Conservation (phyloP, 257 asterid species). For the Primulina huaijiensis region DNA sequence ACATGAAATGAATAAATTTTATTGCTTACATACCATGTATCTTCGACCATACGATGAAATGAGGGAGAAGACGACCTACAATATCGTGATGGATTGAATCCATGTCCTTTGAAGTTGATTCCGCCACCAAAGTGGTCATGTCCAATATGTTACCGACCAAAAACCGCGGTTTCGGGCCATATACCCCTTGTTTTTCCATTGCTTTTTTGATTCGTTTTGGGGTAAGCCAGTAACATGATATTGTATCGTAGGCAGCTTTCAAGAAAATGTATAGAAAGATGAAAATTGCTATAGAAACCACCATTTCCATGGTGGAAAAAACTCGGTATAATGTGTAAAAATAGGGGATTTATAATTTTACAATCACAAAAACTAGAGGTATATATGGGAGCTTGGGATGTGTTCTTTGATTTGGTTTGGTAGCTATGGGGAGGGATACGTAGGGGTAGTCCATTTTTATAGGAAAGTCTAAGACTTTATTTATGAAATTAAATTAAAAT, state of each 20-base stretch:
- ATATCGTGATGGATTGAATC: slow-evolving; percentile 60
- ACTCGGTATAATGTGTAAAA: not conserved
- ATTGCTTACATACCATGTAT: too few relatives aligned
- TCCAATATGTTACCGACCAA: slow-evolving; percentile 74
- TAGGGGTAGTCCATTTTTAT: slow-evolving; percentile 25
- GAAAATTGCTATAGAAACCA: slow-evolving; percentile 22
- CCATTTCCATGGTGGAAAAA: slow-evolving; percentile 35
- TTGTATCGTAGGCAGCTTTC: slow-evolving; percentile 41
- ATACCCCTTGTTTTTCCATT: slow-evolving; percentile 84
- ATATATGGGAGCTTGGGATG: not conserved
- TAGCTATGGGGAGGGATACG: slow-evolving; percentile 7
- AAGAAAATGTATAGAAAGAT: slow-evolving; percentile 25
- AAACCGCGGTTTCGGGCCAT: slow-evolving; percentile 81
- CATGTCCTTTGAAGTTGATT: slow-evolving; percentile 72
- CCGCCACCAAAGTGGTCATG: slow-evolving; percentile 51
- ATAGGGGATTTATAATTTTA: not conserved
- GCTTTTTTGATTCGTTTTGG: slow-evolving; percentile 73
- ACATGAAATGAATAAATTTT: too few relatives aligned
- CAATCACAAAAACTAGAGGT: not conserved
- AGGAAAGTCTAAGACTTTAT: not conserved
- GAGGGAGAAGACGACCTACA: slow-evolving; percentile 83
- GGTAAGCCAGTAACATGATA: slow-evolving; percentile 58
- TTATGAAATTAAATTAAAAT: too few relatives aligned
- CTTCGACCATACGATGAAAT: slow-evolving; percentile 68
- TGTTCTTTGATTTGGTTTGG: slow-evolving; percentile 4